Evolutionary conservation across 441 rosid genomes (phyloP).

Genomic region (Croton setiger): DNA sequence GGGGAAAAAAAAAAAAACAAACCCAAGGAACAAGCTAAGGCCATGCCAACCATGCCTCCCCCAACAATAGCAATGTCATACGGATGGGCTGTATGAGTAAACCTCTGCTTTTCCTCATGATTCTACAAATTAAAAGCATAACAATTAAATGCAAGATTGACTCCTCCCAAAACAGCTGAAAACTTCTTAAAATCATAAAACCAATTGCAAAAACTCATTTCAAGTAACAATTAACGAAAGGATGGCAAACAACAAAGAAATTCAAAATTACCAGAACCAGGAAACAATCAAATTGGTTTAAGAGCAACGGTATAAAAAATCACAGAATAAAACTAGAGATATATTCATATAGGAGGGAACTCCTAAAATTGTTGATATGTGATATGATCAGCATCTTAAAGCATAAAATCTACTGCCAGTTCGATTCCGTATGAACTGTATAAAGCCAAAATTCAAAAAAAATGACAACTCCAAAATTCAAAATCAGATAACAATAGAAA

Average conservation of each 20-base stretch:
- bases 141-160: slow-evolving; percentile 7
- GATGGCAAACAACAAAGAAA: slow-evolving; percentile 1
- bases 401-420: not conserved
- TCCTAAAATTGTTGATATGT: not conserved
- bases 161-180: slow-evolving; percentile 11
- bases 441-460: not conserved
- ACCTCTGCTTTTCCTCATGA: slow-evolving; percentile 28
- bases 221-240: not conserved
- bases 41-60: slow-evolving; percentile 98
- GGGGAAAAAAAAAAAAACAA: slow-evolving; percentile 10
- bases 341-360: not conserved
- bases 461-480: not conserved
- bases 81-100: slow-evolving; percentile 30
- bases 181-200: not conserved
- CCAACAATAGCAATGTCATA: slow-evolving; percentile 93
- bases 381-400: not conserved
- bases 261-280: not conserved
- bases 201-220: not conserved
- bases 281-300: not conserved
- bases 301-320: not conserved
- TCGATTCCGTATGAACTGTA: not conserved
- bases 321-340: not conserved
- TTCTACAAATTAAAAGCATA: slow-evolving; percentile 30
- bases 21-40: slow-evolving; percentile 94
- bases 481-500: too few species aligned